Evolutionary conservation across 2,329 filamentous ascomycete species (phyloP).

Genomic region (Coleophoma eucalyptorum): DNA sequence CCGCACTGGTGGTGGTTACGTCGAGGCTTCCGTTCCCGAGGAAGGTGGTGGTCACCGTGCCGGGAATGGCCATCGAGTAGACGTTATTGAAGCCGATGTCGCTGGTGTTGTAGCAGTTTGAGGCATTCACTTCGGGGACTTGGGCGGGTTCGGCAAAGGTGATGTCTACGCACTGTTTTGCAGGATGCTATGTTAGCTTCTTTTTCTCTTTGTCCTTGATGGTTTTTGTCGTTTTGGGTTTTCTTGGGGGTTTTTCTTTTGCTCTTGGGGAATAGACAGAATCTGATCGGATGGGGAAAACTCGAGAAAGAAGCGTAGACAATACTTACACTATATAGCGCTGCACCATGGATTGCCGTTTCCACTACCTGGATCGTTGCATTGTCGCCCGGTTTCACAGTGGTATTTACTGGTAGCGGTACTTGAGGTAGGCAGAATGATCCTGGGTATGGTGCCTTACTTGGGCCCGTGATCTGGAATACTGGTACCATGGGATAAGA

Average conservation of each 20-base stretch:
- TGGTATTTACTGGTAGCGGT: conserved; percentile 69
- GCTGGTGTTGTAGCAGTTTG: conserved; percentile 85
- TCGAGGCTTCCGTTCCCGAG: neutral
- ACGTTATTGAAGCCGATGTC: conserved; percentile 73
- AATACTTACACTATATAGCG: conserved; percentile 50
- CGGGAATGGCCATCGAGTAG: conserved; percentile 56
- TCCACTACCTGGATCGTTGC: conserved; percentile 90
- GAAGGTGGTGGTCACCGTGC: conserved; percentile 2
- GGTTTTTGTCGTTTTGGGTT: no score
- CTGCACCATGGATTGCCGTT: conserved; percentile 76
- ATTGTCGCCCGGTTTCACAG: conserved; percentile 75
- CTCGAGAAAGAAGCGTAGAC: neutral
- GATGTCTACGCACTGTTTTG: conserved; percentile 81
- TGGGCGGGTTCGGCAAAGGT: conserved; percentile 81
- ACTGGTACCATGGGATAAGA: conserved; percentile 75
- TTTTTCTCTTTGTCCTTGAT: neutral
- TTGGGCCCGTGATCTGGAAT: conserved; percentile 80
- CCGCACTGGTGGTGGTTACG: no score
- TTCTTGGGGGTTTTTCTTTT: no score
- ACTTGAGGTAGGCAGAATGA: conserved; percentile 88
- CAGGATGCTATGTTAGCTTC: conserved; percentile 6
- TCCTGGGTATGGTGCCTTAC: conserved; percentile 80
- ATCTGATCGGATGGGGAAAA: no score
- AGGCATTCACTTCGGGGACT: conserved; percentile 67
- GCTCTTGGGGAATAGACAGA: no score